Evolutionary conservation across 495 filamentous ascomycete genomes (phyloP).

Genomic region (Neurospora sp.): DNA sequence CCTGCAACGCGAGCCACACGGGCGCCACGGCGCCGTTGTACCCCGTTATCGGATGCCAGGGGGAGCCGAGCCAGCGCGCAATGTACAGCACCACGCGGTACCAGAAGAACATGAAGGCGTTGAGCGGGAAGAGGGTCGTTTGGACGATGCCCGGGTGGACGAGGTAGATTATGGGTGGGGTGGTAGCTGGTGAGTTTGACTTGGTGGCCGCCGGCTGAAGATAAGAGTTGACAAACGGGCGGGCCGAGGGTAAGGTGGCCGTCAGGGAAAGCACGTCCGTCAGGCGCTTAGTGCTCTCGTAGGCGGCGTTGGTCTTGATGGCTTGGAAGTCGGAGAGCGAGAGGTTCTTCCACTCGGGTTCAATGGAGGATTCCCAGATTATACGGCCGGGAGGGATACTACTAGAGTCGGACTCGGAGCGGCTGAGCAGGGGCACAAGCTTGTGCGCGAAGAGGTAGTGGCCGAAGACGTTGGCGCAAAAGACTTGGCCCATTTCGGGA

Average conservation of each 20-base stretch:
- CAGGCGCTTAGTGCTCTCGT: constrained; percentile 78
- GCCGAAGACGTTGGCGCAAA: constrained; percentile 87
- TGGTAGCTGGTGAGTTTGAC: neutral
- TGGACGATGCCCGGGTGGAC: constrained; percentile 81
- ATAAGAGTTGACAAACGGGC: constrained; percentile 40
- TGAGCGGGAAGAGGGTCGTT: constrained; percentile 67
- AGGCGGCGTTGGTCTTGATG: constrained; percentile 48
- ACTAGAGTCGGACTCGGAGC: constrained; percentile 22
- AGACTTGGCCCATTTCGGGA: constrained; percentile 57
- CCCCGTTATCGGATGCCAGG: constrained; percentile 68
- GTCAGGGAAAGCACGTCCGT: constrained; percentile 77
- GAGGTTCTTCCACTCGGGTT: constrained; percentile 49
- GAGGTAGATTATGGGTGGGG: constrained; percentile 55
- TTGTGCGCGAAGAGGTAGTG: constrained; percentile 86
- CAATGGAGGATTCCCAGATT: constrained; percentile 78
- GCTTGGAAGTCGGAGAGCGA: constrained; percentile 66
- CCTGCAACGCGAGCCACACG: constrained; percentile 66
- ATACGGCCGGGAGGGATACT: constrained; percentile 44
- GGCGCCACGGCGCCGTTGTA: constrained; percentile 72
- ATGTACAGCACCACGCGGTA: constrained; percentile 52
- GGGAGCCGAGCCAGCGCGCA: constrained; percentile 70
- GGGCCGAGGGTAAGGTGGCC: constrained; percentile 52
- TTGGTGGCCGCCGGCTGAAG: constrained; percentile 11
- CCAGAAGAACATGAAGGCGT: constrained; percentile 50
- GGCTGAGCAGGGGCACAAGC: constrained; percentile 59